phyloP scores from a whole-genome alignment of 2,329 filamentous ascomycete genomes.

The Coniochaeta sp. region DNA sequence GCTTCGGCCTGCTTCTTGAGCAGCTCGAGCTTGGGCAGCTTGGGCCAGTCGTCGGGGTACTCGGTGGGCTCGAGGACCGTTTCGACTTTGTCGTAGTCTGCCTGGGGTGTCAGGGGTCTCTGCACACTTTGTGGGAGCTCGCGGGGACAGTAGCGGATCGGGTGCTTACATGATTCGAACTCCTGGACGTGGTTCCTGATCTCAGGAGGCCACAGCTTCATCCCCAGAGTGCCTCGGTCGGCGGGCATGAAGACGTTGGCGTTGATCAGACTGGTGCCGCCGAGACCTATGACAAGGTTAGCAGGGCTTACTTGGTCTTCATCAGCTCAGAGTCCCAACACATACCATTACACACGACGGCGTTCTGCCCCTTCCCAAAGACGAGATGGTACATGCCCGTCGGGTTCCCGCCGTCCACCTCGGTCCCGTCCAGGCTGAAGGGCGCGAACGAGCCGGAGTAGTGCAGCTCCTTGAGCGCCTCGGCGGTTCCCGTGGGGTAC shows the following conservation, averaged over 20 bases:
- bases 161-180: slow-evolving; percentile 41
- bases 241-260: slow-evolving; percentile 60
- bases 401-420: slow-evolving; percentile 41
- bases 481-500: slow-evolving; percentile 42
- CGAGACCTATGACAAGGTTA: slow-evolving; percentile 43
- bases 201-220: slow-evolving; percentile 52
- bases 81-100: slow-evolving; percentile 50
- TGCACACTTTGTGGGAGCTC: no score
- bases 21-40: slow-evolving; percentile 49
- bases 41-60: slow-evolving; percentile 52
- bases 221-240: slow-evolving; percentile 43
- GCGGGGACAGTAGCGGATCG: background rate
- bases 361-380: slow-evolving; percentile 57
- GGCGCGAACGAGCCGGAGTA: slow-evolving; percentile 46
- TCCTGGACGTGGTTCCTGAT: slow-evolving; percentile 34
- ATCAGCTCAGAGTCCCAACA: background rate
- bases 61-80: slow-evolving; percentile 49
- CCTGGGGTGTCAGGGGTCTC: background rate
- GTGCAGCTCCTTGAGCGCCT: slow-evolving; percentile 45
- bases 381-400: slow-evolving; percentile 59
- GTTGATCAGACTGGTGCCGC: slow-evolving; percentile 59
- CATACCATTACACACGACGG: slow-evolving; percentile 47
- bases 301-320: background rate
- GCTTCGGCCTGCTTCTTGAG: slow-evolving; percentile 48
- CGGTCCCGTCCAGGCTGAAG: slow-evolving; percentile 29